Conservation (phyloP, 208 protist species). For the Trypanosoma scelopori region DNA sequence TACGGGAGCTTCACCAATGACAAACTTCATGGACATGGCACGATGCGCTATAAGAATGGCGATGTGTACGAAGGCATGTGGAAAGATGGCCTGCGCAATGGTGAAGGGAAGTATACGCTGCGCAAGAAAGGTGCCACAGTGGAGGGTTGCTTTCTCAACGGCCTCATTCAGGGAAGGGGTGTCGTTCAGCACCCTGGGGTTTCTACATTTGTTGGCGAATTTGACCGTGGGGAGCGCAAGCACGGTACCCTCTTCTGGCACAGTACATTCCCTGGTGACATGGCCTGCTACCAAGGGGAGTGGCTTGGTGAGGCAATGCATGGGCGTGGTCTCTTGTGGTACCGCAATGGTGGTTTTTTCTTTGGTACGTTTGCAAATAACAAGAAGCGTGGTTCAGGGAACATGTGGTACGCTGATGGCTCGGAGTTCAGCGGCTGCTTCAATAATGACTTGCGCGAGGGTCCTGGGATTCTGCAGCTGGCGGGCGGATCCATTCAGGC, state of each 20-base stretch:
- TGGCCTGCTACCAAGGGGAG: conserved; percentile 81
- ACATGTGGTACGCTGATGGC: conserved; percentile 70
- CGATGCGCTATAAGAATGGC: conserved; percentile 44
- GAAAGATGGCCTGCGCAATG: conserved; percentile 82
- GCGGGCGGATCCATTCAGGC: conserved; percentile 57
- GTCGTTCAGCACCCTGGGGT: conserved; percentile 62
- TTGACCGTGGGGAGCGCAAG: conserved; percentile 70
- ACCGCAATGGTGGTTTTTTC: conserved; percentile 79
- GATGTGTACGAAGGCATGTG: conserved; percentile 67
- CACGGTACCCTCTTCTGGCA: conserved; percentile 82
- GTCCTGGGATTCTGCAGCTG: conserved; percentile 60
- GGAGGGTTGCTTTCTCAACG: conserved; percentile 74
- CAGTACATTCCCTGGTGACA: conserved; percentile 13
- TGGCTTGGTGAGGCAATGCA: conserved; percentile 85
- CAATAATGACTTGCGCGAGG: conserved; percentile 55
- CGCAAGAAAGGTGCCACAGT: conserved; percentile 74
- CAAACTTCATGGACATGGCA: conserved; percentile 58
- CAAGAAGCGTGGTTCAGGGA: conserved; percentile 65
- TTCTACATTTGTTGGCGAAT: conserved; percentile 76
- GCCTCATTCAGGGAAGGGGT: conserved; percentile 83
- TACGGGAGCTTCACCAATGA: conserved; percentile 71
- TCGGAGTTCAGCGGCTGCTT: conserved; percentile 81
- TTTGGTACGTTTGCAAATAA: conserved; percentile 67
- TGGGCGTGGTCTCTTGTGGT: conserved; percentile 82
- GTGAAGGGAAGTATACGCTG: conserved; percentile 78